Conservation (phyloP, 169 alveolate species). For the Cryptosporidium felis region DNA sequence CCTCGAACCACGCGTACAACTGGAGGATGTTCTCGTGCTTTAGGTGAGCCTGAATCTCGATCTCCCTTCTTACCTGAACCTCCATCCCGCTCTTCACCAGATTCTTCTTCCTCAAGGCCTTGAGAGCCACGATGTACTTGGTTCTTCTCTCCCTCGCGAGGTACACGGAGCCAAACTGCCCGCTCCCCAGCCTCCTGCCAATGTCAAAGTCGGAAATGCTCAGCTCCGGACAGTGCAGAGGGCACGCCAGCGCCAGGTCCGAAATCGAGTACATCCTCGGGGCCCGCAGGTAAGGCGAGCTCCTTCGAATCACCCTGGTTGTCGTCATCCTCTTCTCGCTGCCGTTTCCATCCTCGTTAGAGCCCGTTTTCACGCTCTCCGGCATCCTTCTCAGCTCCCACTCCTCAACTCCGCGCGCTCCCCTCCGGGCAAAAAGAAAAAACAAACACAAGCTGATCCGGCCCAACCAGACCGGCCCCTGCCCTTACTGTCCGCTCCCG, state of each 20-base stretch:
- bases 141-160: slow-evolving; percentile 85
- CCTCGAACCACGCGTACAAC: slow-evolving; percentile 90
- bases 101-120: slow-evolving; percentile 83
- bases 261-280: slow-evolving; percentile 70
- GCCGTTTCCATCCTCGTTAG: slow-evolving; percentile 2
- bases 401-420: too few species aligned
- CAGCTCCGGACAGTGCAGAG: slow-evolving; percentile 68
- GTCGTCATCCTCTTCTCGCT: slow-evolving; percentile 50
- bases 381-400: background rate
- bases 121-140: slow-evolving; percentile 84
- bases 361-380: background rate
- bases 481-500: too few species aligned
- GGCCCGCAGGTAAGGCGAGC: slow-evolving; percentile 63
- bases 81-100: slow-evolving; percentile 79
- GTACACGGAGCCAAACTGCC: slow-evolving; percentile 88
- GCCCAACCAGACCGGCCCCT: too few species aligned
- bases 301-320: slow-evolving; percentile 46
- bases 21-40: slow-evolving; percentile 86
- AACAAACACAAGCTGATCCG: too few species aligned
- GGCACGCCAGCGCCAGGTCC: slow-evolving; percentile 64
- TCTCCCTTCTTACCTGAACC: slow-evolving; percentile 87
- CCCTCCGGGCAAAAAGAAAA: too few species aligned
- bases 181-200: slow-evolving; percentile 85
- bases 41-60: slow-evolving; percentile 88
- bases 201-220: slow-evolving; percentile 82